These are phyloP conservation scores for Hanseniaspora uvarum DNA, from an alignment of 1,139 yeast species.

Conservation along the genomic window DNA sequence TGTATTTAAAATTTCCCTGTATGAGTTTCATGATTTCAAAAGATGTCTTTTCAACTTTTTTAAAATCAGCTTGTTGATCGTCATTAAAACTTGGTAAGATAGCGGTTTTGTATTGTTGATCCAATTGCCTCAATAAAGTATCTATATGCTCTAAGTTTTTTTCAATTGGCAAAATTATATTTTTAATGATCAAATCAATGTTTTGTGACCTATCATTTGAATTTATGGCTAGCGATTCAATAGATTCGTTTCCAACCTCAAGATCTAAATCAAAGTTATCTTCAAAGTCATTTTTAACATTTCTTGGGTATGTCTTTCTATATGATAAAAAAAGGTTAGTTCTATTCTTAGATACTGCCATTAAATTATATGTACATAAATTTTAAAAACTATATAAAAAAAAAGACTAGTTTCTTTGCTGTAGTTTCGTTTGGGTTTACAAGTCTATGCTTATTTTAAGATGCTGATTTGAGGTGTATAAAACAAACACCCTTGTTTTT, in stretches of 20 bases:
- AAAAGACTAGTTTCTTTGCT: no score
- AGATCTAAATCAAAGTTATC: slow-evolving; percentile 21
- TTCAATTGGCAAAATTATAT: slow-evolving; percentile 63
- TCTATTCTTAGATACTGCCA: slow-evolving; percentile 54
- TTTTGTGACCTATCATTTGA: slow-evolving; percentile 31
- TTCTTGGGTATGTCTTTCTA: slow-evolving; percentile 60
- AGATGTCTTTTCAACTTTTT: slow-evolving; percentile 67
- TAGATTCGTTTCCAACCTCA: slow-evolving; percentile 20
- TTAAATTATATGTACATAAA: slow-evolving; percentile 27
- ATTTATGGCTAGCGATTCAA: slow-evolving; percentile 25
- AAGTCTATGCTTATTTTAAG: not conserved
- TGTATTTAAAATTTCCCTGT: slow-evolving; percentile 66
- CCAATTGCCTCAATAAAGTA: slow-evolving; percentile 44
- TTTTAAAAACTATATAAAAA: no score
- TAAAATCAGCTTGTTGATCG: slow-evolving; percentile 51
- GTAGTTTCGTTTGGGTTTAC: not conserved
- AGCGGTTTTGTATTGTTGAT: slow-evolving; percentile 65
- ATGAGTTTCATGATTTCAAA: slow-evolving; percentile 59
- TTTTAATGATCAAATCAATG: slow-evolving; percentile 54
- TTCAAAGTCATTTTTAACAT: slow-evolving; percentile 25
- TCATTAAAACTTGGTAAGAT: slow-evolving; percentile 80
- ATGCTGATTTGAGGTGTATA: not conserved
- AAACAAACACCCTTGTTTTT: not conserved
- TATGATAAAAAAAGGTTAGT: slow-evolving; percentile 62
- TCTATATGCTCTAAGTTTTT: slow-evolving; percentile 43